These are phyloP conservation scores for Paraphoma sp. DNA, from an alignment of 2,329 filamentous ascomycete species.

Conservation along the genomic window DNA sequence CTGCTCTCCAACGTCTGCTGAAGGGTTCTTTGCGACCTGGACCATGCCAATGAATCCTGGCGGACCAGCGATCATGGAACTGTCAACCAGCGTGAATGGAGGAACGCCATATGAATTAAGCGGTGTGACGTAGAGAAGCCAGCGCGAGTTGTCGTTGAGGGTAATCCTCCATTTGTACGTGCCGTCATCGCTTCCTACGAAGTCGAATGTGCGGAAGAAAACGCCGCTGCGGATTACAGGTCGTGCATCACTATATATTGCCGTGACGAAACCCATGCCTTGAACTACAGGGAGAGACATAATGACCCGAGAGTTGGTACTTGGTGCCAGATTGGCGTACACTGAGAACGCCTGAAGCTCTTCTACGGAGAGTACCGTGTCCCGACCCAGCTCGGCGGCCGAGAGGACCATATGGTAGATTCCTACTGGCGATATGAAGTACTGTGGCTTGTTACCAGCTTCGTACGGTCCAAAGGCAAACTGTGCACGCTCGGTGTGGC, in stretches of 20 bases:
- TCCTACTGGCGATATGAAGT: constrained; percentile 83
- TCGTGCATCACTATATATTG: constrained; percentile 71
- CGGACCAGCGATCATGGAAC: constrained; percentile 69
- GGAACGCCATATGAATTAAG: constrained; percentile 63
- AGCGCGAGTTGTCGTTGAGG: constrained; percentile 65
- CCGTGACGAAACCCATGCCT: constrained; percentile 88
- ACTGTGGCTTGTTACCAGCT: constrained; percentile 56
- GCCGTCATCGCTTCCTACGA: constrained; percentile 44
- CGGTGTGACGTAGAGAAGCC: constrained; percentile 80
- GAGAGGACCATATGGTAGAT: constrained; percentile 84
- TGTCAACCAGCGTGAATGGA: constrained; percentile 72
- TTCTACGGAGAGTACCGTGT: constrained; percentile 64
- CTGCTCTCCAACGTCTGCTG: constrained; percentile 62
- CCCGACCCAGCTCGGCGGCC: constrained; percentile 72
- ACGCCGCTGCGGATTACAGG: constrained; percentile 78
- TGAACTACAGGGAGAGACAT: constrained; percentile 85
- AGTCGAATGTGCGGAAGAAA: constrained; percentile 72
- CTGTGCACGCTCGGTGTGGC: constrained; percentile 74
- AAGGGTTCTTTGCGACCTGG: constrained; percentile 82
- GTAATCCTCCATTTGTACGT: constrained; percentile 28
- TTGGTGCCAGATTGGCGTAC: constrained; percentile 71
- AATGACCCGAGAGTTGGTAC: constrained; percentile 59
- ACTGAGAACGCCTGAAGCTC: constrained; percentile 63
- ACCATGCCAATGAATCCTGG: constrained; percentile 76
- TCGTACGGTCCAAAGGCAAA: constrained; percentile 55